A percentile compares a stretch with the other conserved stretches of the same genome.
Evolutionary conservation across 371 early-diverging fungal genomes (phyloP).

Genomic region (Apophysomyces ossiformis): DNA sequence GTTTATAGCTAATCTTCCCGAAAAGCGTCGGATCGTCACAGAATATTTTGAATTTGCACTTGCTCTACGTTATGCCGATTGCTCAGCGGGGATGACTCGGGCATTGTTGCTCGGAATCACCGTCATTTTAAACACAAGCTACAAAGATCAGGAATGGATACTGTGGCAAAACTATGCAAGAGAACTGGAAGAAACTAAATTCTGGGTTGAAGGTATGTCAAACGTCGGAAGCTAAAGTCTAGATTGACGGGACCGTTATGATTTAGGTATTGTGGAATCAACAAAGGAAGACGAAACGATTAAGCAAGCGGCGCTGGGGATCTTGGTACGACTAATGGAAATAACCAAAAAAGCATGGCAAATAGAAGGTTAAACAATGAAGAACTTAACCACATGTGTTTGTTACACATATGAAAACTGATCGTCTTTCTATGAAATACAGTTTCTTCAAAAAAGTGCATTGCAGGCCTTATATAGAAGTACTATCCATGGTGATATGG

Average conservation of each 20-base stretch:
- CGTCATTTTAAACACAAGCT: slow-evolving; percentile 37
- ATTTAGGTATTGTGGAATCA: slow-evolving; percentile 19
- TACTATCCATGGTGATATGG: too few relatives aligned
- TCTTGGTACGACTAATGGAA: slow-evolving; percentile 19
- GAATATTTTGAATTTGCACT: slow-evolving; percentile 54
- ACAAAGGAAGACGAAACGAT: slow-evolving; percentile 17
- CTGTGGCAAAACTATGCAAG: slow-evolving; percentile 35
- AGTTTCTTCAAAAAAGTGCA: too few relatives aligned
- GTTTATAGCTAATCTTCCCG: slow-evolving; percentile 43
- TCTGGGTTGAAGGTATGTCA: slow-evolving; percentile 47
- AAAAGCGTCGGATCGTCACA: slow-evolving; percentile 43
- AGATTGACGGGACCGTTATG: neutral
- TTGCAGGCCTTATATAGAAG: too few relatives aligned
- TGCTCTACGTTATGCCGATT: slow-evolving; percentile 36
- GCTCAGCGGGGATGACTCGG: slow-evolving; percentile 27
- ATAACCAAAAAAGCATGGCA: slow-evolving; percentile 17
- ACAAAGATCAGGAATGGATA: slow-evolving; percentile 34
- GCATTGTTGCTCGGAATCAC: slow-evolving; percentile 44
- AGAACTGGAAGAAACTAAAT: slow-evolving; percentile 35
- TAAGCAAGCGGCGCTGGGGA: slow-evolving; percentile 18
- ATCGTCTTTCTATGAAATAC: neutral
- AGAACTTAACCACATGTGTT: neutral
- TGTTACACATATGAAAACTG: neutral
- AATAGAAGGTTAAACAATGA: neutral
- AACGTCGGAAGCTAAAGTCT: slow-evolving; percentile 6